Base-by-base conservation (phyloP, 306 rosid species). In the Luffa acutangula region DNA sequence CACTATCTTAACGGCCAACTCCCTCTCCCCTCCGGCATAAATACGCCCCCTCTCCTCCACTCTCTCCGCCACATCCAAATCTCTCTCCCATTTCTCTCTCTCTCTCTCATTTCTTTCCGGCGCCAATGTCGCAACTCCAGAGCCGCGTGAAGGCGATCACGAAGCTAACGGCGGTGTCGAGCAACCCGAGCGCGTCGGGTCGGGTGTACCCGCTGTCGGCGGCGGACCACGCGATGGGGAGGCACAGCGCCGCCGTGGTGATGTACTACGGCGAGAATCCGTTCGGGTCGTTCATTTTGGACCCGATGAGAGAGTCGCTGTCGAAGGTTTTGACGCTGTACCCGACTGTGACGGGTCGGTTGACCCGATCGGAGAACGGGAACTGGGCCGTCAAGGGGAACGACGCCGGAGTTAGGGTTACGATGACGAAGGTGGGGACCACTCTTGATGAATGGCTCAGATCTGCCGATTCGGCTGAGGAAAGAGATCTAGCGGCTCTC, bases 371-470 rank as follows among this genome's bases (percentile, higher is more conserved):
- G 25, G 67, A 17, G 9, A 80, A 84, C 14, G 89, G 94, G 4
- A 85, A 83, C 3, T 91, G 93, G 94, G 85, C 67, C 36, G 90
- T 89, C 11, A 80, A 39, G 49, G 89, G 86, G 37, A 91, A 87
- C 64, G 97, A 93, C 21, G 90, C 97, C 0, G 97, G 97, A 0
- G 84, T 93, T 60, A 82, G 97, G 71, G 80, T 84, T 72, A 58
- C 79, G 0, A 83, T 58, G 83, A 88, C 94, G 54, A 77, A 21
- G 21, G 96, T 93, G 42, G 89, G 84, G 74, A 48, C 78, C 31
- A 86, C 91, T 1, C 90, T 93, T 42, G 65, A 83, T 25, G 81
- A 89, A n/a, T 91, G 97, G 97, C 83, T 93, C 9, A 43, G 58
- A 20, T 88, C 89, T 37, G 87, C 89, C 2, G 81, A 81, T 79